Percentiles rank a stretch among this genome's conserved stretches.
These are phyloP conservation scores for Deakozyma indianensis DNA, from an alignment of 805 yeast species.

Conservation along the genomic window DNA sequence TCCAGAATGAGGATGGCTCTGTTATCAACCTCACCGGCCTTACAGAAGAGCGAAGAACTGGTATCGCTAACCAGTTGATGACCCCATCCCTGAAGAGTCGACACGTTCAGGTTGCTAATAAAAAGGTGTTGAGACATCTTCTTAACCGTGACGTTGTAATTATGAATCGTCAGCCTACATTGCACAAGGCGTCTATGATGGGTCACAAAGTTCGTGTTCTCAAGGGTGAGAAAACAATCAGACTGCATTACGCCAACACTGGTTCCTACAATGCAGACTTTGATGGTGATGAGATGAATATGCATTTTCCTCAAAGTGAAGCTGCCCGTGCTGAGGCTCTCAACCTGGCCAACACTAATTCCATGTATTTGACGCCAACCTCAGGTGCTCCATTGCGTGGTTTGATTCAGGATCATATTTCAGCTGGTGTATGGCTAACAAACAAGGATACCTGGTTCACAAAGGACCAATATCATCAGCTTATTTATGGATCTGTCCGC, in stretches of 20 bases:
- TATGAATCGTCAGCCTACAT: slow-evolving; percentile 98
- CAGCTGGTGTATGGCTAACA: slow-evolving; percentile 98
- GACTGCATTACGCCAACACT: slow-evolving; percentile 96
- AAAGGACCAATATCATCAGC: slow-evolving; percentile 84
- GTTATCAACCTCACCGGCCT: slow-evolving; percentile 70
- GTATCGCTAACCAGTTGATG: slow-evolving; percentile 83
- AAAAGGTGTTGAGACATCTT: slow-evolving; percentile 90
- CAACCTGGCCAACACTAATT: slow-evolving; percentile 89
- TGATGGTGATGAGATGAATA: slow-evolving; percentile 99
- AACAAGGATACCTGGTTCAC: slow-evolving; percentile 84
- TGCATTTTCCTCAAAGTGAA: slow-evolving; percentile 98
- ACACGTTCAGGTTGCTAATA: slow-evolving; percentile 40
- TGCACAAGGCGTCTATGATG: slow-evolving; percentile 99
- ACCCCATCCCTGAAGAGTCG: slow-evolving; percentile 49
- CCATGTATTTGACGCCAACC: slow-evolving; percentile 95
- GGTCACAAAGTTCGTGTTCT: slow-evolving; percentile 95
- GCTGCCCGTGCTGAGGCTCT: slow-evolving; percentile 94
- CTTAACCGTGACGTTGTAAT: slow-evolving; percentile 88
- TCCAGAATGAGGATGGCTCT: slow-evolving; percentile 90
- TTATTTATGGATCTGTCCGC: slow-evolving; percentile 82
- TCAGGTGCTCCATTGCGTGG: slow-evolving; percentile 98
- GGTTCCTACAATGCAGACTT: slow-evolving; percentile 99
- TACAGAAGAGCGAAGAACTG: slow-evolving; percentile 88
- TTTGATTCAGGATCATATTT: slow-evolving; percentile 94
- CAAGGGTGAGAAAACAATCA: slow-evolving; percentile 92